Evolutionary conservation across 257 asterid genomes (phyloP), one percentile per base, ranked within the genome.

Genomic region (Oldenlandia corymbosa): DNA sequence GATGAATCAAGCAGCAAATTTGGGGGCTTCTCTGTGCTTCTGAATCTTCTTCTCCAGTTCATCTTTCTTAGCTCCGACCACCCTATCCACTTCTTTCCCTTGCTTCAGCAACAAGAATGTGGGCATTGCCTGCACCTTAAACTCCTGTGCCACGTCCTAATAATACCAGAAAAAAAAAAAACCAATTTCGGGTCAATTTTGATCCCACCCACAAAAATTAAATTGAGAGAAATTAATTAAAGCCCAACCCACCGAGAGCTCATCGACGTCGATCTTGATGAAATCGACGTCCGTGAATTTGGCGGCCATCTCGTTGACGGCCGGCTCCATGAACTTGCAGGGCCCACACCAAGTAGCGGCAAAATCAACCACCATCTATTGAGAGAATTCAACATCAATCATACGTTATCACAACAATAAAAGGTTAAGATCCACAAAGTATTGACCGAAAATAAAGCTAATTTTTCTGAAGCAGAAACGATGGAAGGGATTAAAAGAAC

Each of bases 271-370:
- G 57, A 91, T 84, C 78, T 91, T 88, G 68, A 78, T 78, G 60
- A 91, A 91, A 60, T 88, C 95, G 17, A 88, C 92, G 62, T 88
- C 80, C 17, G 90, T 32, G 69, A 67, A 91, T 65, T 76, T 85
- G 61, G 62, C 28, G n/a, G 98, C 71, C 87, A 91, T 60, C 2
- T 49, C 66, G 3, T 77, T 66, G 73, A 88, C 66, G 68, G 68
- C 71, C 28, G 98, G 96, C 68, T 80, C 96, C 68, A 86, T 85
- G 63, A 86, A 66, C 80, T 72, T 91, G 91, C 98, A 88, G 45
- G 96, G 98, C 3, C 96, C 96, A 52, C 98, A 91, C 96, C 98
- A 91, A 12, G 87, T 37, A 10, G 96, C 96, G 36, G 95, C 73
- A 30, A 91, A 91, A 82, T 86, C 95, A 34, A 91, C 83, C 71